phyloP scores from a whole-genome alignment of 805 yeast species.

The Metschnikowia borealis region DNA sequence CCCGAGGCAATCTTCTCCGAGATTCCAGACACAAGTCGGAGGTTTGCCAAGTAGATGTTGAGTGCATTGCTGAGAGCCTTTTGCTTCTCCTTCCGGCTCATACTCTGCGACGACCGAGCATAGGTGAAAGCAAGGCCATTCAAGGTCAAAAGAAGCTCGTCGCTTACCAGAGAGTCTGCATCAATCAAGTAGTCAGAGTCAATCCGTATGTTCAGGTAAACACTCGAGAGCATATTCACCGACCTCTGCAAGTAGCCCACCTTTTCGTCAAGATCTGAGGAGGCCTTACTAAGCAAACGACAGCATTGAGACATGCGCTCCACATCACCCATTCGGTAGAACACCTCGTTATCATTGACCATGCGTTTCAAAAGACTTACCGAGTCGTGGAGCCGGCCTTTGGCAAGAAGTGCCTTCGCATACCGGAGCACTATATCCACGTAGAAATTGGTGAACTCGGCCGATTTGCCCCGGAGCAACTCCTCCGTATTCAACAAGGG shows the following conservation, averaged over 20 bases:
- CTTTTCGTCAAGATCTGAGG: constrained; percentile 18
- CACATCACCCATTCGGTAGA: constrained; percentile 37
- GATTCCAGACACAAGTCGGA: constrained; percentile 23
- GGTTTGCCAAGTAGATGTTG: constrained; percentile 35
- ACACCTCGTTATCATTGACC: constrained; percentile 34
- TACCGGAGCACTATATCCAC: constrained; percentile 40
- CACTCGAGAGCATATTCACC: constrained; percentile 28
- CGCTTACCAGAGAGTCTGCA: constrained; percentile 28
- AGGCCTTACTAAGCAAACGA: constrained; percentile 30
- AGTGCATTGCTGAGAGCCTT: constrained; percentile 24
- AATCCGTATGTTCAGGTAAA: constrained; percentile 25
- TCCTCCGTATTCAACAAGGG: constrained; percentile 32
- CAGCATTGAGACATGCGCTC: constrained; percentile 40
- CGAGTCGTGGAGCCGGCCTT: constrained; percentile 33
- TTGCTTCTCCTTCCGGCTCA: constrained; percentile 10
- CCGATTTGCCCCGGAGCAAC: constrained; percentile 27
- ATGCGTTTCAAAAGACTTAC: constrained; percentile 25
- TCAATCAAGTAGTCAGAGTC: constrained; percentile 25
- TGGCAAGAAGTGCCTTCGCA: constrained; percentile 38
- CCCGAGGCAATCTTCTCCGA: constrained; percentile 17
- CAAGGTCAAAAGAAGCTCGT: constrained; percentile 33
- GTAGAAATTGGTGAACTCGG: constrained; percentile 37
- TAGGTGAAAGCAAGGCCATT: constrained; percentile 32
- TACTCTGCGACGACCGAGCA: constrained; percentile 16
- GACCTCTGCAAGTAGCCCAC: constrained; percentile 28